Evolutionary conservation across 805 yeast genomes (phyloP).

Genomic region (Kuraishia capsulata): DNA sequence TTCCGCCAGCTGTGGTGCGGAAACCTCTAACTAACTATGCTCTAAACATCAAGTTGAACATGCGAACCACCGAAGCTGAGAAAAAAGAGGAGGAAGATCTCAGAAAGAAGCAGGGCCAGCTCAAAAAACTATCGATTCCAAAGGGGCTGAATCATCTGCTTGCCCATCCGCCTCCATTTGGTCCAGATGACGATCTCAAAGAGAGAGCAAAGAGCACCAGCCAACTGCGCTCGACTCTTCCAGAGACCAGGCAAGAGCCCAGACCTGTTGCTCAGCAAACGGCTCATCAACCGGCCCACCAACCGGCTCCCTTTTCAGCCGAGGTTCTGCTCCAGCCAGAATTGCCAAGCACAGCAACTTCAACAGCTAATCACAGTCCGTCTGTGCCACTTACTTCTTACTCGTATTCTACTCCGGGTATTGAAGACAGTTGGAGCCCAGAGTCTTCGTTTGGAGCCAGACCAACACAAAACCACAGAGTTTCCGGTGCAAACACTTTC

Average conservation of each 20-base stretch:
- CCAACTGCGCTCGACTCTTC: constrained; percentile 3
- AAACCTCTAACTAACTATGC: constrained; percentile 28
- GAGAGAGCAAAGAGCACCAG: constrained; percentile 4
- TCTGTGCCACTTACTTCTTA: neutral
- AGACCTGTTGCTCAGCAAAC: neutral
- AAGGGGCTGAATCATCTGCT: constrained; percentile 42
- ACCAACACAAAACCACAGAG: too few species aligned
- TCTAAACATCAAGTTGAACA: constrained; percentile 18
- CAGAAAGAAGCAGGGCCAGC: constrained; percentile 36
- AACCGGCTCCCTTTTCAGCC: too few species aligned
- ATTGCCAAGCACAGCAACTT: neutral
- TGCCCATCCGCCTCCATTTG: constrained; percentile 25
- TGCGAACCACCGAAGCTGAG: constrained; percentile 26
- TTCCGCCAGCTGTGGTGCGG: constrained; percentile 53
- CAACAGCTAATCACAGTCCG: neutral
- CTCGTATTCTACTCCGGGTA: neutral
- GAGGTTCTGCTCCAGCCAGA: too few species aligned
- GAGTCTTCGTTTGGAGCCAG: neutral
- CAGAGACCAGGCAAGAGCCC: neutral
- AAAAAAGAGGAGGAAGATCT: constrained; percentile 37
- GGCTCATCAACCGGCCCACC: too few species aligned
- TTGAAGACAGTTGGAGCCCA: neutral
- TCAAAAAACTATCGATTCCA: constrained; percentile 44
- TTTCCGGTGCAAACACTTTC: neutral
- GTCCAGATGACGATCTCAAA: constrained; percentile 13